Percentiles rank a stretch among this genome's conserved stretches.
These are phyloP conservation scores for Pseudogymnoascus sp. DNA, from an alignment of 2,329 filamentous ascomycete species.

Conservation along the genomic window DNA sequence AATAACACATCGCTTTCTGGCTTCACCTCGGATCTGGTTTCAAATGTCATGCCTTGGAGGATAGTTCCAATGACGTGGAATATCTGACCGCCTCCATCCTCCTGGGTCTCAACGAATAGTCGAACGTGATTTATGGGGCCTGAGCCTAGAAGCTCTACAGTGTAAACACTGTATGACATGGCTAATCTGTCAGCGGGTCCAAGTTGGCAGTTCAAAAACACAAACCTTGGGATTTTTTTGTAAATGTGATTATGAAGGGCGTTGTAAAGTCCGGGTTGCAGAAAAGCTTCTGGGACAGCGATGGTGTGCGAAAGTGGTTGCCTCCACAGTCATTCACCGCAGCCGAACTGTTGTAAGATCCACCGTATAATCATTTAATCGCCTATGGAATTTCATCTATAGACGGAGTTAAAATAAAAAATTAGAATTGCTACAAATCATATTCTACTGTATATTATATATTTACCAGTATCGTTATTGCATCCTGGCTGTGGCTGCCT, in stretches of 20 bases:
- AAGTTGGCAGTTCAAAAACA: neutral
- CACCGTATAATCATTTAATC: too few relatives aligned
- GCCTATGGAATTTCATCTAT: too few relatives aligned
- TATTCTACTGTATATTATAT: too few relatives aligned
- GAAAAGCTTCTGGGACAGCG: neutral
- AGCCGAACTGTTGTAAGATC: neutral
- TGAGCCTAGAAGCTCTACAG: neutral
- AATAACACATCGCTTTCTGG: neutral
- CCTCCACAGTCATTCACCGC: neutral
- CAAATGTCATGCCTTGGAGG: neutral
- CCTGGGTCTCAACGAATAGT: neutral
- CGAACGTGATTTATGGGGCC: neutral
- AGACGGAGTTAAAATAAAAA: too few relatives aligned
- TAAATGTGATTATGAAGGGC: neutral
- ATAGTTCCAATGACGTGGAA: conserved; percentile 1
- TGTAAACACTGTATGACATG: conserved; percentile 1
- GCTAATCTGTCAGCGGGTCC: neutral
- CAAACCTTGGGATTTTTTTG: neutral
- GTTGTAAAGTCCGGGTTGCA: neutral
- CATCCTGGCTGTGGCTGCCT: too few relatives aligned
- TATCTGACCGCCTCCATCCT: neutral
- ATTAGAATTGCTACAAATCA: too few relatives aligned
- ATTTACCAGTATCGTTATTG: too few relatives aligned
- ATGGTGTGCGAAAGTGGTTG: neutral
- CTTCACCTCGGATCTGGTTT: neutral